Evolutionary conservation across 73 alveolate genomes (phyloP).

Genomic region (Tetrahymena malaccensis): DNA sequence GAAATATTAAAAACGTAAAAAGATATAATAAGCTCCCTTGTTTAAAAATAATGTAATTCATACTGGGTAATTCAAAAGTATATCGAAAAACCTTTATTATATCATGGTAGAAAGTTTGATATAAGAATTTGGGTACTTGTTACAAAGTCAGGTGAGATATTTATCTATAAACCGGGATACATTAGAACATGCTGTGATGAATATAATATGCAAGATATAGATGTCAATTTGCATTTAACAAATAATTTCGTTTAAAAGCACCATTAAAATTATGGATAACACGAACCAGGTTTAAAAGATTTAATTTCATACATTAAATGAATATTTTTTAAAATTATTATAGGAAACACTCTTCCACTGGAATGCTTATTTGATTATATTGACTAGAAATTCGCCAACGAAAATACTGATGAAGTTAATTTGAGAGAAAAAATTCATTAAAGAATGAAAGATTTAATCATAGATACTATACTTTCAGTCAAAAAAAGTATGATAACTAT

Average conservation of each 20-base stretch:
- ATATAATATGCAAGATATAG: constrained; percentile 20
- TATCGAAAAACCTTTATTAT: constrained; percentile 73
- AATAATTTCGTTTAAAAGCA: constrained; percentile 66
- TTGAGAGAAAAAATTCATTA: neutral
- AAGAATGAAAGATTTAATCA: neutral
- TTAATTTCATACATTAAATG: neutral
- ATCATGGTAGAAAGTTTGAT: constrained; percentile 80
- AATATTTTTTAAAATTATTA: neutral
- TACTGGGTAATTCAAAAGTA: constrained; percentile 75
- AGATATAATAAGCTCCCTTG: constrained; percentile 39
- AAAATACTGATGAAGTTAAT: neutral
- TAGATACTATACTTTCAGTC: neutral
- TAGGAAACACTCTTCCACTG: neutral
- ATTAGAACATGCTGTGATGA: constrained; percentile 50
- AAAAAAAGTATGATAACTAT: neutral
- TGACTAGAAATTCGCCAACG: neutral
- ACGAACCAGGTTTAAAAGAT: constrained; percentile 73
- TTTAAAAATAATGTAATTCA: neutral
- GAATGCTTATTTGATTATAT: neutral
- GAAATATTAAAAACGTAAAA: constrained; percentile 39
- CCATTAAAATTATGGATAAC: constrained; percentile 58
- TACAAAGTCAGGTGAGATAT: constrained; percentile 45
- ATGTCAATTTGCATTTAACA: constrained; percentile 61
- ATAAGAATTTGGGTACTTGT: constrained; percentile 79
- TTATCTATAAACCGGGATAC: constrained; percentile 44